Evolutionary conservation across 352 stramenopile species (phyloP).

Genomic region (Phytopythium montanum): DNA sequence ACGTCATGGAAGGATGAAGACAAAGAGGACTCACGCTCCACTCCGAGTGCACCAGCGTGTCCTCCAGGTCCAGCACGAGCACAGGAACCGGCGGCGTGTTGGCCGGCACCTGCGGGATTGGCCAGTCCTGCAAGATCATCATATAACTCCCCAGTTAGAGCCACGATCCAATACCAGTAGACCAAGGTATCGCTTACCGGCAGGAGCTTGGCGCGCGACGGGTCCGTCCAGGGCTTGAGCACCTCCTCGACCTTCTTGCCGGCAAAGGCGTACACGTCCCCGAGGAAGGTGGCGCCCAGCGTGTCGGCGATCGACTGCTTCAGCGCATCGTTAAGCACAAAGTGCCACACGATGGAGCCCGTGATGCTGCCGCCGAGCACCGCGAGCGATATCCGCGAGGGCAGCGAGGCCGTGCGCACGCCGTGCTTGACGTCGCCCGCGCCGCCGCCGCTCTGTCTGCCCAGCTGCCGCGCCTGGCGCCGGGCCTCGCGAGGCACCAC

Average conservation of each 20-base stretch:
- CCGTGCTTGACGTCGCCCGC: constrained; percentile 26
- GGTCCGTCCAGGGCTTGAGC: constrained; percentile 74
- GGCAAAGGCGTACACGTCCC: constrained; percentile 54
- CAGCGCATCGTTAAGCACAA: constrained; percentile 57
- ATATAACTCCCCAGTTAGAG: not conserved
- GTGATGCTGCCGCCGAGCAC: constrained; percentile 62
- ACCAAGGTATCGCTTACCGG: constrained; percentile 25
- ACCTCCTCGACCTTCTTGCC: constrained; percentile 66
- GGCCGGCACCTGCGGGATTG: constrained; percentile 72
- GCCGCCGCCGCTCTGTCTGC: constrained; percentile 25
- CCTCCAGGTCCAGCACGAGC: constrained; percentile 83
- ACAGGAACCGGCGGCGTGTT: constrained; percentile 76
- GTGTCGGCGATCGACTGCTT: constrained; percentile 41
- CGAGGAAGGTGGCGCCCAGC: constrained; percentile 58
- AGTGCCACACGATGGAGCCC: constrained; percentile 65
- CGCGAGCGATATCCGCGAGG: constrained; percentile 65
- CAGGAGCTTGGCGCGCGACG: constrained; percentile 76
- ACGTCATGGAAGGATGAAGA: not conserved
- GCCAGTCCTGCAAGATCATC: constrained; percentile 53
- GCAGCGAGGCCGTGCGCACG: constrained; percentile 72
- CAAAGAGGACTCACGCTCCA: constrained; percentile 69
- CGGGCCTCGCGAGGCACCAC: constrained; percentile 59
- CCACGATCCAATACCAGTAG: not conserved
- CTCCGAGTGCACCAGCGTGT: constrained; percentile 86
- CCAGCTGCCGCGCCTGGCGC: constrained; percentile 44